Evolutionary conservation across 192 early-diverging fungal species (phyloP), one percentile per base, ranked within the genome.

Genomic region (Backusella westeae): DNA sequence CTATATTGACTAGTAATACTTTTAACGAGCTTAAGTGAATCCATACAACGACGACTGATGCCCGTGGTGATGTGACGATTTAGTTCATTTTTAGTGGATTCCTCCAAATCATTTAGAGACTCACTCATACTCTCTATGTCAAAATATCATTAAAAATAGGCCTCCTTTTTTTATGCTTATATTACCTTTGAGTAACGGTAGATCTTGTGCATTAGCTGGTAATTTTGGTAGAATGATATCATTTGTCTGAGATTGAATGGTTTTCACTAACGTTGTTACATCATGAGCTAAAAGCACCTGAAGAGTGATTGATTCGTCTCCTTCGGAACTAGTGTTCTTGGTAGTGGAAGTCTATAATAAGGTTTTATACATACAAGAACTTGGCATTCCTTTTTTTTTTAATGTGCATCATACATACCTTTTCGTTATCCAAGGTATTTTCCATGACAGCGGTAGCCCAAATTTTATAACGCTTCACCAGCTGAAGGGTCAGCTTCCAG

Each of bases 401-500:
- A 1, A 6, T 56, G 2, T 34, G 7, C 9, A 10, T 14, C 0
- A 9, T 17, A 0, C 17, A 36, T 41, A 69, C 68, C 38, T 69
- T 69, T 42, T 65, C 32, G 4, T 7, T 65, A 71, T 65, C 39
- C 6, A 35, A 23, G 3, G 35, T 10, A 9, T 74, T 74, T 36
- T 73, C 72, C 14, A 76, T 35, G 23, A 74, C 32, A 8, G 46
- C 76, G 4, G 73, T 46, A 8, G 69, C 59, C 82, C 82, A 83
- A 19, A 67, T n/a, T 2, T 59, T 42, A 38, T 83, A 83, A 29
- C 82, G 75, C 36, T 65, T 59, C 42, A 83, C 26, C 1, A 83
- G 52, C 75, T 91, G 89, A 35, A 91, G 38, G 0, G 90, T 91
- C 36, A 91, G 75, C 49, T 85, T 90, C 90, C 90, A 91, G 63